These are phyloP conservation scores for Oryza glaberrima DNA, from an alignment of 176 grass and related monocot species.

Conservation along the genomic window DNA sequence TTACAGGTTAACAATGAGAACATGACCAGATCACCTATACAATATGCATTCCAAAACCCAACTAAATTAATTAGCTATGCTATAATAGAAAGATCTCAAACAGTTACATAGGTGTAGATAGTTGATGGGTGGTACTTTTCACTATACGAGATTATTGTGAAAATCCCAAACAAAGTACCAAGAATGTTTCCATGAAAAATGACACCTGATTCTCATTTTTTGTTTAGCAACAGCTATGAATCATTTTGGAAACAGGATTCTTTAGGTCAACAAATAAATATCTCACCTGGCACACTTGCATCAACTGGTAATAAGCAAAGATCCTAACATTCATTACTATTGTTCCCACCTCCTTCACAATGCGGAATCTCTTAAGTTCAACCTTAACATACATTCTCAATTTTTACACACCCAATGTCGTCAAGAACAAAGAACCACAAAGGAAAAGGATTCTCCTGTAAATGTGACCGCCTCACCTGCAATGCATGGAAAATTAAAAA, in stretches of 20 bases:
- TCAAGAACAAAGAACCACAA: conserved; percentile 29
- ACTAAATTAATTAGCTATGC: conserved; percentile 5
- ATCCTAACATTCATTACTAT: conserved; percentile 85
- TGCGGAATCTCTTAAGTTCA: conserved; percentile 65
- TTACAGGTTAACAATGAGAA: neutral
- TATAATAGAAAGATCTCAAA: neutral
- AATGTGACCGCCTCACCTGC: conserved; percentile 47
- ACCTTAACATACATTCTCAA: conserved; percentile 82
- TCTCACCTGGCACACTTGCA: conserved; percentile 88
- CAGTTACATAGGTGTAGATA: neutral
- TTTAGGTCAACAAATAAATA: conserved; percentile 17
- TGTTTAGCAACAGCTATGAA: neutral
- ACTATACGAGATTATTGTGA: conserved; percentile 4
- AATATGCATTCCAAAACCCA: neutral
- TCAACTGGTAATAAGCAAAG: conserved; percentile 73
- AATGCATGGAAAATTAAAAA: conserved; percentile 29
- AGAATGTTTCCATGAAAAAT: neutral
- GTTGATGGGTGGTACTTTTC: neutral
- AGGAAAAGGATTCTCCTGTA: conserved; percentile 33
- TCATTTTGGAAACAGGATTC: neutral
- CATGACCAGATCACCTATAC: neutral
- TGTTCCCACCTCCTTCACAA: conserved; percentile 63
- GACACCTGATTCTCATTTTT: neutral
- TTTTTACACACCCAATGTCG: conserved; percentile 36
- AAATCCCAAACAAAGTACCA: neutral